Conservation (phyloP, 805 yeast genomes). For the Torulaspora delbrueckii region DNA sequence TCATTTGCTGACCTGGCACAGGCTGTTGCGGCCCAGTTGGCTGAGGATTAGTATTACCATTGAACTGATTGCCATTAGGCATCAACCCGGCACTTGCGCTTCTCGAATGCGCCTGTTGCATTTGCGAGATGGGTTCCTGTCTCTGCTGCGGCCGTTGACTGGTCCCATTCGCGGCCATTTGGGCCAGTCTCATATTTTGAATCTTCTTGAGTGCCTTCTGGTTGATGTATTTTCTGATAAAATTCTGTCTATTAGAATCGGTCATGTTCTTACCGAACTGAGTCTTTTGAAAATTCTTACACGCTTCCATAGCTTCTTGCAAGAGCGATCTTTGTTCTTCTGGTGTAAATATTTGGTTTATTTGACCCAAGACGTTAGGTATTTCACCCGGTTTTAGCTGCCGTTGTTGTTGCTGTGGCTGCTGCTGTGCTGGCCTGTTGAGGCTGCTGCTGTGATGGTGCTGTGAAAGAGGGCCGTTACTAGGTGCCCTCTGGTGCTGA, state of each 20-base stretch:
- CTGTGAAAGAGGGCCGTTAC: slow-evolving; percentile 1
- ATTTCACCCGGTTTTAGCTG: slow-evolving; percentile 29
- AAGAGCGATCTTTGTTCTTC: slow-evolving; percentile 35
- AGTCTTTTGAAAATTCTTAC: slow-evolving; percentile 34
- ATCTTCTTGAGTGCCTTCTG: slow-evolving; percentile 36
- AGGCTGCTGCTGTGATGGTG: slow-evolving; percentile 25
- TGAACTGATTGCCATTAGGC: slow-evolving; percentile 7
- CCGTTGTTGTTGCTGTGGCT: slow-evolving; percentile 23
- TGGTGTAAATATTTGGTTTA: slow-evolving; percentile 34
- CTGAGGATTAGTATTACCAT: slow-evolving; percentile 9
- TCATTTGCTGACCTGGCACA: slow-evolving; percentile 8
- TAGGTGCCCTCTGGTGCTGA: slow-evolving; percentile 24
- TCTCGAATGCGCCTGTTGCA: slow-evolving; percentile 11
- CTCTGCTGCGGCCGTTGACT: slow-evolving; percentile 12
- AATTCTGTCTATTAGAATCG: slow-evolving; percentile 30
- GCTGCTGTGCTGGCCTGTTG: slow-evolving; percentile 38
- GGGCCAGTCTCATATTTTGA: slow-evolving; percentile 30
- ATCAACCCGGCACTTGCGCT: slow-evolving; percentile 5
- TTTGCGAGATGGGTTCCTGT: slow-evolving; percentile 11
- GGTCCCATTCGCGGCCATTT: slow-evolving; percentile 19
- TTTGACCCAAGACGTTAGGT: slow-evolving; percentile 33
- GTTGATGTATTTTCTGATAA: slow-evolving; percentile 35
- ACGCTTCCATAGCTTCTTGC: slow-evolving; percentile 37
- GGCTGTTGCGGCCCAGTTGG: slow-evolving; percentile 14
- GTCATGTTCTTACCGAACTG: slow-evolving; percentile 29